Evolutionary conservation across 805 yeast species (phyloP).

Genomic region (Candida lessepsii): DNA sequence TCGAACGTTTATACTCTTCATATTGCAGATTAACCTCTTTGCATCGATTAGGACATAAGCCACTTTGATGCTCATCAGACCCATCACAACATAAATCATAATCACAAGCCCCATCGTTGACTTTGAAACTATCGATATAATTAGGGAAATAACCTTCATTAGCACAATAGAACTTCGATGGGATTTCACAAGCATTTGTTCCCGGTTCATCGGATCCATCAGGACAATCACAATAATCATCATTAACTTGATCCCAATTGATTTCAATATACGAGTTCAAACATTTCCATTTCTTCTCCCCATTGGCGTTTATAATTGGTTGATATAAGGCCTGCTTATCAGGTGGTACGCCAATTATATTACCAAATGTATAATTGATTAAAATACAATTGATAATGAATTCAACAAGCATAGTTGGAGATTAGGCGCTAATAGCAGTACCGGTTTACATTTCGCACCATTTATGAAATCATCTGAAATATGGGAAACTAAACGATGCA

Average conservation of each 20-base stretch:
- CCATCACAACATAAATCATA: constrained; percentile 92
- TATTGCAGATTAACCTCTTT: constrained; percentile 45
- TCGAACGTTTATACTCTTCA: constrained; percentile 1
- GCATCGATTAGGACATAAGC: constrained; percentile 57
- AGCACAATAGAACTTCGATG: constrained; percentile 62
- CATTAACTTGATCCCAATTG: constrained; percentile 67
- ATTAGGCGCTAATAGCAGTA: too few species aligned
- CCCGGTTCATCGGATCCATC: constrained; percentile 99
- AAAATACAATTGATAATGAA: too few species aligned
- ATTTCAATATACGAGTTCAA: constrained; percentile 67
- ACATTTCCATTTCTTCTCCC: constrained; percentile 57
- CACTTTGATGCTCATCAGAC: constrained; percentile 65
- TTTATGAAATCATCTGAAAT: too few species aligned
- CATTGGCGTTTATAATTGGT: constrained; percentile 47
- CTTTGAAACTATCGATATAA: constrained; percentile 61
- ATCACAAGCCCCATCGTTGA: constrained; percentile 92
- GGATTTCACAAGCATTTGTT: constrained; percentile 69
- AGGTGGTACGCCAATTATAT: constrained; percentile 37
- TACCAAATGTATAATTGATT: too few species aligned
- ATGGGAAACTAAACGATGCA: constrained; percentile 25
- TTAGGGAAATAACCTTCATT: constrained; percentile 69
- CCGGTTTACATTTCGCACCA: too few species aligned
- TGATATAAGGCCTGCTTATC: constrained; percentile 43
- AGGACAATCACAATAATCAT: constrained; percentile 93
- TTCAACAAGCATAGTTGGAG: too few species aligned